Evolutionary conservation across 306 rosid species (phyloP).

Genomic region (Sesbania bispinosa): DNA sequence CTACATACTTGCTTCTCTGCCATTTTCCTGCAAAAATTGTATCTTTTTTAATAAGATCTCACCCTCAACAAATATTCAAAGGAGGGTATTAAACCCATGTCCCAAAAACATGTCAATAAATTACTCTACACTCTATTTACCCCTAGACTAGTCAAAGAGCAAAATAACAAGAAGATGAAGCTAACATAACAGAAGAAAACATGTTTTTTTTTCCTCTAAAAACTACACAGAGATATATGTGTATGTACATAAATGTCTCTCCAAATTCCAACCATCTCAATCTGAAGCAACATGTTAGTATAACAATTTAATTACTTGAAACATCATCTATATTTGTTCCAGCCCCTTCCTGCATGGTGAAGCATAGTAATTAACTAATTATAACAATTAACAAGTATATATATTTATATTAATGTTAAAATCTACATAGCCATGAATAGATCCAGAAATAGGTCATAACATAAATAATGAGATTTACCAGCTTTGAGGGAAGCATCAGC

Average conservation of each 20-base stretch:
- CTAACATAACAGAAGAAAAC: background rate
- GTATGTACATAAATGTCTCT: background rate
- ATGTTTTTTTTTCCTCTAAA: background rate
- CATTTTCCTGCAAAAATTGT: constrained; percentile 58
- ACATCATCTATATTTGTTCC: background rate
- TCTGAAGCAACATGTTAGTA: background rate
- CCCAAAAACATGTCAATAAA: background rate
- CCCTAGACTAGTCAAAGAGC: background rate
- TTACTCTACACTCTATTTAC: background rate
- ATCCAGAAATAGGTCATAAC: background rate
- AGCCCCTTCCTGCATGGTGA: background rate
- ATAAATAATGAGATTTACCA: constrained; percentile 27
- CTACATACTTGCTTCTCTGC: constrained; percentile 85
- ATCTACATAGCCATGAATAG: background rate
- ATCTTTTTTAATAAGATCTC: background rate
- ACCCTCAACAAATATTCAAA: background rate
- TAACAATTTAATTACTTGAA: background rate
- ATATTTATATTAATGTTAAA: background rate
- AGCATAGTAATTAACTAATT: no score
- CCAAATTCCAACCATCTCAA: background rate
- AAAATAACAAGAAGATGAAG: background rate
- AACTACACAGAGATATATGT: no score
- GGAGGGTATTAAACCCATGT: background rate
- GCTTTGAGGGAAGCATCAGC: constrained; percentile 88
- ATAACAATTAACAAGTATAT: background rate